phyloP scores from a whole-genome alignment of 257 asterid genomes.

The Plectranthus barbatus region DNA sequence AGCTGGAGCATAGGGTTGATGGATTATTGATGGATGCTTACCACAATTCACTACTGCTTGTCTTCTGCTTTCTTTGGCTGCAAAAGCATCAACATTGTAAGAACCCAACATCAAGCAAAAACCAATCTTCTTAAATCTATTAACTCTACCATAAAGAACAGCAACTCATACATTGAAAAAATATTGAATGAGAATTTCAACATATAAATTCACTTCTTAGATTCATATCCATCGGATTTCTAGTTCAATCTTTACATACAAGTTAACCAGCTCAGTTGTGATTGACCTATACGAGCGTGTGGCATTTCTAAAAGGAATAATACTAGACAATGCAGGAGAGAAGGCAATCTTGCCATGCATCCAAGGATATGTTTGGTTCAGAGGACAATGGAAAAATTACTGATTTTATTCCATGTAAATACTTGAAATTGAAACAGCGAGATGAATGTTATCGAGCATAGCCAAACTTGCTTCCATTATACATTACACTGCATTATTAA shows the following conservation, averaged over 20 bases:
- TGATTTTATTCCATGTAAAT: not conserved
- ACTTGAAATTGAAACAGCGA: not conserved
- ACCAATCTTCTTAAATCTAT: too few species aligned
- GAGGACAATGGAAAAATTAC: not conserved
- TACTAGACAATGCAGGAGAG: not conserved
- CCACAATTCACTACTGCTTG: constrained; percentile 34
- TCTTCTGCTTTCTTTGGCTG: constrained; percentile 78
- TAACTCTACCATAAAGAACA: too few species aligned
- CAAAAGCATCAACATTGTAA: constrained; percentile 2
- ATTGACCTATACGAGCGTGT: too few species aligned
- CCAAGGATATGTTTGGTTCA: too few species aligned
- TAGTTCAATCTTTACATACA: not conserved
- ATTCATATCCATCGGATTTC: not conserved
- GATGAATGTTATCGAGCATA: too few species aligned
- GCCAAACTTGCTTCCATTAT: too few species aligned
- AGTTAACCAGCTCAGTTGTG: not conserved
- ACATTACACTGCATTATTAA: too few species aligned
- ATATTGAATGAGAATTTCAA: not conserved
- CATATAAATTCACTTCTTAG: not conserved
- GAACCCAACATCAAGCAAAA: too few species aligned
- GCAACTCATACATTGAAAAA: too few species aligned
- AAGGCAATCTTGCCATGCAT: not conserved
- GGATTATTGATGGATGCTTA: constrained; percentile 3
- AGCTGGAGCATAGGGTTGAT: too few species aligned
- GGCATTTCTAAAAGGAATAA: not conserved